Base-by-base conservation (phyloP, 495 filamentous ascomycete genomes). In the Thozetella sp. region DNA sequence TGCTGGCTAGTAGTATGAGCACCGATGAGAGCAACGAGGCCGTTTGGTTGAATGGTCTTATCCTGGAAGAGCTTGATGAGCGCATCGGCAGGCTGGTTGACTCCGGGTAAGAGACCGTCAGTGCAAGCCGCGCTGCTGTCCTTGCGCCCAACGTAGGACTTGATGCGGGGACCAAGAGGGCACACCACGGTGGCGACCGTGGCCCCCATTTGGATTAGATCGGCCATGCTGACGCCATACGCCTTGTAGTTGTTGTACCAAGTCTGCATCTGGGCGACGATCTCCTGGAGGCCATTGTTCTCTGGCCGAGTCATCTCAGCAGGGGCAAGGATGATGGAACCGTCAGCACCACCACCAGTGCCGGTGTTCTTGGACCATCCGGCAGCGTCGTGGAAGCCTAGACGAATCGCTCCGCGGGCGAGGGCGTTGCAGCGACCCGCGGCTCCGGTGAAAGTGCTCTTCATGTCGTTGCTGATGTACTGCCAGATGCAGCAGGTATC, bases 1-100 rank as follows among this genome's bases (percentile, higher is more conserved):
- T 84, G 80, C 57, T 71, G 72, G 48, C 69, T 67, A 13, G 71
- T 71, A 3, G 77, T 78, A 65, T 85, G 82, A 0, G 82, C 79
- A 24, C 82, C 82, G 1, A 85, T 64, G 4, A 85, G 69, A 0
- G 81, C 80, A 0, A 77, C 76, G 1, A 83, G 68, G 48, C 74
- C 77, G 30, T 65, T 62, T 4, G 78, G 58, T 23, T 71, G 65
- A 62, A 85, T 78, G 0, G 81, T 83, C 69, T 84, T 84, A 24
- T 72, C 70, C 13, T 57, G 57, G 65, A 82, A 84, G 4, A 84
- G 70, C 25, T 64, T 56, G 60, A 76, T 64, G 27, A 76, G 59
- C 11, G 20, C 24, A 3, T 70, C 56, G 26, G 71, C 67, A 25
- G 62, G 58, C 19, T 65, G 61, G 25, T 53, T 56, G 1, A 63